A percentile compares a stretch with the other conserved stretches of the same genome.
Conservation (phyloP, 345 rosid genomes). For the Ceriops zippeliana region DNA sequence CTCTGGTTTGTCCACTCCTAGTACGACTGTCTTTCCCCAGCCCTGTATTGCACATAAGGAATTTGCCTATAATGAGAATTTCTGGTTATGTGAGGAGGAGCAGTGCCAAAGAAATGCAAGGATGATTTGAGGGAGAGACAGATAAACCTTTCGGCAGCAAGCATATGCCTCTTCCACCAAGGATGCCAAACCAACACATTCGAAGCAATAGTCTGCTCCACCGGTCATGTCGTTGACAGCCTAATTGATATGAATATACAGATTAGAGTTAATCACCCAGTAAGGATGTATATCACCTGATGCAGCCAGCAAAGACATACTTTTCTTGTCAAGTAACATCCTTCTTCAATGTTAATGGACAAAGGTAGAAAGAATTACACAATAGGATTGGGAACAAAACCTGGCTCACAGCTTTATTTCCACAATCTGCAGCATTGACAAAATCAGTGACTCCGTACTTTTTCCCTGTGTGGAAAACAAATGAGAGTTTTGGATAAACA, state of each 20-base stretch:
- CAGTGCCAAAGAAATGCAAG: neutral
- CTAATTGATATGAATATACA: conserved; percentile 20
- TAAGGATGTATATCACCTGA: too few species aligned
- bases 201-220: conserved; percentile 84
- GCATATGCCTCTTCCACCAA: conserved; percentile 66
- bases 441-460: conserved; percentile 78
- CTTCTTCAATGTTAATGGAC: neutral
- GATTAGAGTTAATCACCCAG: neutral
- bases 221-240: conserved; percentile 65
- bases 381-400: conserved; percentile 25
- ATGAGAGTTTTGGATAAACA: conserved; percentile 1
- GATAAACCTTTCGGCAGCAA: conserved; percentile 57
- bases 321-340: neutral
- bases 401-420: conserved; percentile 56
- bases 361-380: neutral
- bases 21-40: conserved; percentile 79
- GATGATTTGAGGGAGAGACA: neutral
- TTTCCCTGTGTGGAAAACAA: conserved; percentile 37
- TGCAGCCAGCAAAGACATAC: too few species aligned
- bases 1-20: conserved; percentile 78
- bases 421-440: conserved; percentile 45
- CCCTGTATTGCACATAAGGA: conserved; percentile 39
- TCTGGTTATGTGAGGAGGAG: too few species aligned
- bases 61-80: neutral
- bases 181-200: conserved; percentile 59